Percentiles rank a stretch among this genome's conserved stretches.
Conservation (phyloP, 2,329 filamentous ascomycete species). For the Calonectria multiphialidica region DNA sequence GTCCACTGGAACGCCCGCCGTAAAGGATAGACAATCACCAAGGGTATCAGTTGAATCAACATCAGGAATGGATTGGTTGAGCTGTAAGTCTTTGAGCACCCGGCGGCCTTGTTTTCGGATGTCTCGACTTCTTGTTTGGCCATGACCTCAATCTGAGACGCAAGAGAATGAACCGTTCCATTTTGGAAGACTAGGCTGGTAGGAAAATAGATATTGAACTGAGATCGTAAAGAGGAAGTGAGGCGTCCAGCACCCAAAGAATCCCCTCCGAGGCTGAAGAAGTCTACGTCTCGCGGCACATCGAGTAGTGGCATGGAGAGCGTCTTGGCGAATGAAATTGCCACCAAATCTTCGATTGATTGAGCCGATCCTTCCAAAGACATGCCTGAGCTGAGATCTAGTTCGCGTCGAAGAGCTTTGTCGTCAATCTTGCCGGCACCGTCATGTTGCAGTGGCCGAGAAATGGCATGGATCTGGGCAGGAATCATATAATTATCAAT, state of each 20-base stretch:
- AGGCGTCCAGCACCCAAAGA: conserved; percentile 66
- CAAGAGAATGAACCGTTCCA: conserved; percentile 57
- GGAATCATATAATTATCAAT: background rate
- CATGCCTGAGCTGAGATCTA: conserved; percentile 41
- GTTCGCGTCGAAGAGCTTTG: conserved; percentile 47
- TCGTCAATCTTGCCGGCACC: conserved; percentile 48
- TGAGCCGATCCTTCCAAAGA: conserved; percentile 37
- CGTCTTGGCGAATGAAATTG: conserved; percentile 58
- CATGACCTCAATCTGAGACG: conserved; percentile 51
- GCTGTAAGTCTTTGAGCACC: conserved; percentile 56
- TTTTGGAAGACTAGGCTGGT: conserved; percentile 65
- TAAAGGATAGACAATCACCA: conserved; percentile 63
- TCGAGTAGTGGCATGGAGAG: conserved; percentile 54
- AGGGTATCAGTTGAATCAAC: conserved; percentile 62
- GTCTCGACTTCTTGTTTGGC: background rate
- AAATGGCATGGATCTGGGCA: background rate
- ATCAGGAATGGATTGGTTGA: conserved; percentile 64
- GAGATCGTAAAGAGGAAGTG: conserved; percentile 61
- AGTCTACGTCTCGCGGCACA: conserved; percentile 57
- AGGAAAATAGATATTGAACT: conserved; percentile 61
- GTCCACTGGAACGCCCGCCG: conserved; percentile 66
- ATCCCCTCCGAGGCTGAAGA: conserved; percentile 66
- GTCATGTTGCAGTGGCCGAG: background rate
- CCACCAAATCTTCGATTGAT: conserved; percentile 53
- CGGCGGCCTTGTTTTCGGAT: too few relatives aligned